Base-by-base conservation (phyloP, 2,329 filamentous ascomycete genomes). In the Stemphylium lycopersici region DNA sequence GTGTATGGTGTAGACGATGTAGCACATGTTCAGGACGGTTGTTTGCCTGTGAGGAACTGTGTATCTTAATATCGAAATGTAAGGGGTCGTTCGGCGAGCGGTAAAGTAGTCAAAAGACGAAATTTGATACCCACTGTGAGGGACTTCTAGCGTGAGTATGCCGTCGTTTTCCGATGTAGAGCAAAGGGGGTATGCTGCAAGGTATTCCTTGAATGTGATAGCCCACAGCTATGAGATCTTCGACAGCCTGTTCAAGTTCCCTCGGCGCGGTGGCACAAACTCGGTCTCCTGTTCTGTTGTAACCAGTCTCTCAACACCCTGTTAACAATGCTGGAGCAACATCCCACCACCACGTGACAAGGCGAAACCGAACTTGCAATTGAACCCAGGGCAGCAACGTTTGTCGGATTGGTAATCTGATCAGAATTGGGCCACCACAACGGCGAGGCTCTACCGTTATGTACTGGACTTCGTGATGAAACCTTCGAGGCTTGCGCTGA, bases 1-100 rank as follows among this genome's bases (percentile, higher is more conserved):
- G 48, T 72, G 65, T 41, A 73, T 56, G 18, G 68, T 72, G 52
- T 73, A 73, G 13, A 67, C 54, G 11, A 73, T 69, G 45, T 62
- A 66, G 55, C 70, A 73, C 70, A 73, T 71, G 5, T 44, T 66
- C 46, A 34, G 34, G 12, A 29, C 24, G 29, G 15, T 40, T n/a
- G 42, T 24, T 26, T 12, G 31, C 15, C 20, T 26, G 33, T 24
- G 20, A n/a, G 24, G 20, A 13, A 13, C 12, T n/a, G 13, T 7
- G 4, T 26, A 8, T 36, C 18, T 45, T 24, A 3, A 12, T 34
- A 6, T 20, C 10, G 4, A 24, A 11, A 36, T 6, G 20, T 16
- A 33, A 36, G 13, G n/a, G 7, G 15, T 15, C 7, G 33, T 15
- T 38, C 6, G 15, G 15, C 6, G 11, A 34, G 26, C 8, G 29